phyloP scores from a whole-genome alignment of 164 flowering plant species.

The Liriodendron chinense region DNA sequence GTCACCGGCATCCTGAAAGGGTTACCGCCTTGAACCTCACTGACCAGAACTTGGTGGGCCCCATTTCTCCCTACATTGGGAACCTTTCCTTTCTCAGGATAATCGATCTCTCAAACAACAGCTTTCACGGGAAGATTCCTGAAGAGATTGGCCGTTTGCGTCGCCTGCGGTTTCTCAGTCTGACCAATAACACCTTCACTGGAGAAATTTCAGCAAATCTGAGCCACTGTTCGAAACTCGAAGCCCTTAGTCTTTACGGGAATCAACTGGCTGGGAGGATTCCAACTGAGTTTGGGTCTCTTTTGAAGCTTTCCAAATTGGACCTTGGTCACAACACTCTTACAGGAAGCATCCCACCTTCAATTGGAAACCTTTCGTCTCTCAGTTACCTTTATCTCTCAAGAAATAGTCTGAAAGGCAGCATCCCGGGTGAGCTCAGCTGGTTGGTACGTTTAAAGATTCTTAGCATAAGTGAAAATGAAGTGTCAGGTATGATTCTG shows the following conservation, averaged over 20 bases:
- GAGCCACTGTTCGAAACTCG: constrained; percentile 20
- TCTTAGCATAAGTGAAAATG: constrained; percentile 32
- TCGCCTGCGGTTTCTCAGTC: constrained; percentile 26
- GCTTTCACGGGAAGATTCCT: constrained; percentile 31
- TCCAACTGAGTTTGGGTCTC: constrained; percentile 26
- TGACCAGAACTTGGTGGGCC: constrained; percentile 16
- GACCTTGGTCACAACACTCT: constrained; percentile 27
- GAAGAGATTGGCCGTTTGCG: constrained; percentile 25
- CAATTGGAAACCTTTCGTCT: constrained; percentile 34
- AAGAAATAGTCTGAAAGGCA: constrained; percentile 26
- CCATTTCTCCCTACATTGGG: constrained; percentile 35
- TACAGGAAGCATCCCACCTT: constrained; percentile 36
- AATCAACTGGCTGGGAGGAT: constrained; percentile 36
- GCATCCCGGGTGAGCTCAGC: constrained; percentile 28
- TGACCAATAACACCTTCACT: constrained; percentile 28
- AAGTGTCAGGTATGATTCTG: constrained; percentile 41
- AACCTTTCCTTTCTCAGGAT: constrained; percentile 42
- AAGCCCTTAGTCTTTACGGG: constrained; percentile 16
- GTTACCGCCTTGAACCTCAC: constrained; percentile 29
- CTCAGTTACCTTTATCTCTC: constrained; percentile 22
- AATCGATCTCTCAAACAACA: constrained; percentile 36
- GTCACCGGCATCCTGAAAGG: constrained; percentile 4
- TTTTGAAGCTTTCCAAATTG: constrained; percentile 28
- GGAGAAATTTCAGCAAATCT: constrained; percentile 35
- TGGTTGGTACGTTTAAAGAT: constrained; percentile 21